Evolutionary conservation across 371 early-diverging fungal genomes (phyloP), one percentile per base, ranked within the genome.

Genomic region (Haplosporangium sp.): DNA sequence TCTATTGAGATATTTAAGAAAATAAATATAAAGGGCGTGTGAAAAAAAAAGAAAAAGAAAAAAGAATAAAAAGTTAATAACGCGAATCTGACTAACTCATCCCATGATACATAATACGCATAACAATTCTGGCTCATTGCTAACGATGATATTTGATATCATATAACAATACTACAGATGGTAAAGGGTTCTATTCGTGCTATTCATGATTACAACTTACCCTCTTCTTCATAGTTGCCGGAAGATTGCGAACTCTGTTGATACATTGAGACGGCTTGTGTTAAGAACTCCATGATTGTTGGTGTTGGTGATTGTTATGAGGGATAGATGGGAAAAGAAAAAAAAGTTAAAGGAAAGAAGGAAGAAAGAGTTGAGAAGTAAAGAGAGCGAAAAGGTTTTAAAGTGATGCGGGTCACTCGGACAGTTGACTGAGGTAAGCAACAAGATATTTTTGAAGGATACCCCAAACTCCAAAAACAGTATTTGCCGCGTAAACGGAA

Each of bases 201-300:
- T 42, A 13, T 39, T 35, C 11, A 34, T 19, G 8, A 7, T 17
- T 27, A 44, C n/a, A n/a, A n/a, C 20, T 45, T 45, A 39, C 40
- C 9, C 8, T 40, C 63, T 52, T 58, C 67, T 52, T 52, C 63
- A n/a, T 48, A 42, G 56, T 66, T 47, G 55, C 52, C 56, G 20
- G 52, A 19, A 48, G 10, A 58, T 2, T 7, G 3, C 8, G 62
- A 10, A 15, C 15, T 10, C 45, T 45, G 45, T 45, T 45, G 45
- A 45, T 10, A 15, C 15, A 10, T 8, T 0, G 45, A 8, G 8
- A 15, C 45, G 8, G 45, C 45, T 2, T 10, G 8, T 10, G 10
- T 1, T 45, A 10, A 10, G 55, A 73, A 67, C 57, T 73, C 74
- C 74, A 73, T 73, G 42, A 6, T 65, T 59, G 56, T 44, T n/a